Evolutionary conservation across 73 alveolate species (phyloP), one percentile per base, ranked within the genome.

Genomic region (Uronychia setigera): DNA sequence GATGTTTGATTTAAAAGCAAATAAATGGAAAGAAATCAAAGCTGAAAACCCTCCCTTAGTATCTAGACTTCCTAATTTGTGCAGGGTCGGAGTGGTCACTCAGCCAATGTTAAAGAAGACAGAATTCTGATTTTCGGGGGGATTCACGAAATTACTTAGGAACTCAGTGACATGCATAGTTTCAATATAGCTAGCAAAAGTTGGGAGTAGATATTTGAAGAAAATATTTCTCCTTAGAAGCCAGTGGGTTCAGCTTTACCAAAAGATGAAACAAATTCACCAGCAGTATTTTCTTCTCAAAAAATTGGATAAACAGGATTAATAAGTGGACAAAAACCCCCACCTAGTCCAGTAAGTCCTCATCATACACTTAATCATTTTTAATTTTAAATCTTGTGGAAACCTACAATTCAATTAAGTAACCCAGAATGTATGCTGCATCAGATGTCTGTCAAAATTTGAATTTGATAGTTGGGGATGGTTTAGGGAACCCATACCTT

Each of bases 71-170:
- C 67, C 67, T 46, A 5, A 46, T 46, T 46, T 5, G 67, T 46
- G 19, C 59, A 77, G 84, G 85, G 87, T 19, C 92, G 98, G 86
- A 84, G 89, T 84, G 98, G 99, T 29, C 99, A 98, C 81, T 87
- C 98, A 81, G 98, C 99, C 25, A 87, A 95, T n/a, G 82, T 93
- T 14, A 81, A 76, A 74, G 88, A 91, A 32, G 84, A 80, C 84
- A 77, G 67, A 29, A 85, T 95, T 92, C 92, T 87, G 58, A 91
- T 93, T 35, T 93, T 91, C 60, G 99, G 99, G 80, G 99, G 99
- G 28, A 95, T 83, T 75, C 92, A 93, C 32, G 90, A 87, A 13
- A 93, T 86, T 34, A 80, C 85, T 57, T 60, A 92, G 29, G 80
- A 92, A 79, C 79, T 92, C 26, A 83, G 78, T 59, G 97, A 92